Percentiles rank a stretch among this genome's conserved stretches.
Conservation (phyloP, 2,329 filamentous ascomycete genomes). For the Pseudopyricularia javanii region DNA sequence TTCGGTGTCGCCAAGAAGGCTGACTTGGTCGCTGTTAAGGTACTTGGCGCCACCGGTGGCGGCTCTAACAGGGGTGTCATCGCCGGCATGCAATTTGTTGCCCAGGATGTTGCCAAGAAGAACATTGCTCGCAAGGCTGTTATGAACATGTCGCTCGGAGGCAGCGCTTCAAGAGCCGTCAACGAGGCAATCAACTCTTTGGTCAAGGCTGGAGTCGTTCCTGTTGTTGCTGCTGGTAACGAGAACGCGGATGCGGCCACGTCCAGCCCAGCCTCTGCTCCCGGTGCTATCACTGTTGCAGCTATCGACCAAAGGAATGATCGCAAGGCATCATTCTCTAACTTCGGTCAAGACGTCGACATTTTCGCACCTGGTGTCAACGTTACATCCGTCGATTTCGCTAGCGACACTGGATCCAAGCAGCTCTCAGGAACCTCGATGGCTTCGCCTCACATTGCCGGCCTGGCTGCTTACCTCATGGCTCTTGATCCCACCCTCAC, state of each 20-base stretch:
- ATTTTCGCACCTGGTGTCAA: conserved; percentile 44
- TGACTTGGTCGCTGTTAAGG: conserved; percentile 45
- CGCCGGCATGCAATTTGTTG: conserved; percentile 44
- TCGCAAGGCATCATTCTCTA: conserved; percentile 39
- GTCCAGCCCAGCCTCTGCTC: conserved; percentile 41
- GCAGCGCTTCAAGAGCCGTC: conserved; percentile 31
- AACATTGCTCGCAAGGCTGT: conserved; percentile 38
- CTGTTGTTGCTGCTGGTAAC: conserved; percentile 50
- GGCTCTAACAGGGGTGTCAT: conserved; percentile 41
- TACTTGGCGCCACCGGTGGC: conserved; percentile 35
- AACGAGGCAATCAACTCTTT: conserved; percentile 40
- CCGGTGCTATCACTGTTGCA: conserved; percentile 46
- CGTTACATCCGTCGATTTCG: conserved; percentile 39
- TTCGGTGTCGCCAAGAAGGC: conserved; percentile 51
- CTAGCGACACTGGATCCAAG: conserved; percentile 29
- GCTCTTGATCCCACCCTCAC: conserved; percentile 5
- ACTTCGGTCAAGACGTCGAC: conserved; percentile 41
- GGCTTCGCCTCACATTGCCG: conserved; percentile 10
- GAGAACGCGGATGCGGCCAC: conserved; percentile 36
- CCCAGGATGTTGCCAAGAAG: conserved; percentile 28
- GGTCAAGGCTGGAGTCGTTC: conserved; percentile 36
- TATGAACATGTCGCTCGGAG: conserved; percentile 53
- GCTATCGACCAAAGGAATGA: conserved; percentile 41
- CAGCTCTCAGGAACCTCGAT: conserved; percentile 11
- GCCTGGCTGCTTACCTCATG: conserved; percentile 12